phyloP scores from a whole-genome alignment of 106 monocot species.

The Vanilla planifolia region DNA sequence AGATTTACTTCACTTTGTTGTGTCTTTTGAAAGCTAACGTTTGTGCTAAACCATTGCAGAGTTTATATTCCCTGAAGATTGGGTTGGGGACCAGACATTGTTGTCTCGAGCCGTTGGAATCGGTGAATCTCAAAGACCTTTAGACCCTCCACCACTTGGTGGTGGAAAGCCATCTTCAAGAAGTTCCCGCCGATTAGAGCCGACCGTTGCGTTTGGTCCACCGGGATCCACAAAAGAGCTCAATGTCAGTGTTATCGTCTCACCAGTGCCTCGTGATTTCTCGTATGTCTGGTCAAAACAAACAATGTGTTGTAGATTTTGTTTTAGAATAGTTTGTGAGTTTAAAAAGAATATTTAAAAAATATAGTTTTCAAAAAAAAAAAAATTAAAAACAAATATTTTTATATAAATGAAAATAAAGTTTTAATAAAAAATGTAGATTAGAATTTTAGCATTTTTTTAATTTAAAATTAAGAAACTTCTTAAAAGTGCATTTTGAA shows the following conservation, averaged over 20 bases:
- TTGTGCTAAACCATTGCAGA: conserved; percentile 26
- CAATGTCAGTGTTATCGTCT: conserved; percentile 88
- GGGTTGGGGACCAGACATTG: conserved; percentile 91
- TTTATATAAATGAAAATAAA: no score
- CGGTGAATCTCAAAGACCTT: conserved; percentile 55
- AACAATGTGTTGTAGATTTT: no score
- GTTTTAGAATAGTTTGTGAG: no score
- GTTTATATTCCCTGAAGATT: conserved; percentile 78
- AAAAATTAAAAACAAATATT: no score
- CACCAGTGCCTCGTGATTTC: conserved; percentile 63
- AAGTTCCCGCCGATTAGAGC: conserved; percentile 29
- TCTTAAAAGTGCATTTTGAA: no score
- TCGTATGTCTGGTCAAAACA: conserved; percentile 24
- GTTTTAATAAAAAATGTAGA: no score
- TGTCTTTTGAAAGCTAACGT: no score
- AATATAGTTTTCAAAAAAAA: no score
- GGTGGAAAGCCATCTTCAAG: not conserved
- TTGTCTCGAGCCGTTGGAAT: conserved; percentile 51
- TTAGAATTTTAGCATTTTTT: no score
- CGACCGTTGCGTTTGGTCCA: conserved; percentile 71
- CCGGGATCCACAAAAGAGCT: conserved; percentile 84
- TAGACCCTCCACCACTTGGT: conserved; percentile 51
- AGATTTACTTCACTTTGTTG: no score
- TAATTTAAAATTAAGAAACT: no score
- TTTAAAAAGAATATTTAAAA: no score